Base-by-base conservation (phyloP, 441 rosid genomes). In the Viola pubescens region DNA sequence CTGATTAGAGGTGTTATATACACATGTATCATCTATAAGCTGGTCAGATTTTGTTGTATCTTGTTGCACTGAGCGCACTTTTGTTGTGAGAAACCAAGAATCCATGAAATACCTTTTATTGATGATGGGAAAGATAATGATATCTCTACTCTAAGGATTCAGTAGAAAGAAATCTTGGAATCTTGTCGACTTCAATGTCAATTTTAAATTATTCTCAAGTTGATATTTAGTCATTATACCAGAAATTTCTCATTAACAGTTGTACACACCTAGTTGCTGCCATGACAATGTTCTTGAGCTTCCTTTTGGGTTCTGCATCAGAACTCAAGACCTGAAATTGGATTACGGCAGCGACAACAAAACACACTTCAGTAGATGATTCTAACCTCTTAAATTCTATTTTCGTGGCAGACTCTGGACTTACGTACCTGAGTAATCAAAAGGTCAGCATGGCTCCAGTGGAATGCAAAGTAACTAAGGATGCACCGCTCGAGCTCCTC, bases 401-500 rank as follows among this genome's bases (percentile, higher is more conserved):
- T 49, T 40, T n/a, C 7, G 5, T 38, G 4, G 3, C 4, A 41
- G 9, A 61, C 13, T 16, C 19, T 9, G 46, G 39, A 37, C 50
- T 42, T 63, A 26, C 42, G 54, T 62, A 85, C 99, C 94, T 94
- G 95, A 67, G 77, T 82, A 71, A 90, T 82, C 82, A 85, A 70
- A 52, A 88, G 80, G 71, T 94, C 96, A 3, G 94, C 90, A 65
- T 88, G 91, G 67, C 75, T 81, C 99, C 99, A 94, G 53, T 90
- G 99, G 67, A 84, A 94, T 8, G 88, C 99, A 63, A 88, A 94
- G 71, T 94, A 94, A 59, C 99, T 91, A 59, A 94, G 95, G 64
- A 84, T 94, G 66, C 97, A 94, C 68, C 97, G 79, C 81, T 94
- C 97, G 14, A 94, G 78, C 83, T 94, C 97, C 68, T 94, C 99